Conservation (phyloP, 116 monocot species). For the Iris pallida region DNA sequence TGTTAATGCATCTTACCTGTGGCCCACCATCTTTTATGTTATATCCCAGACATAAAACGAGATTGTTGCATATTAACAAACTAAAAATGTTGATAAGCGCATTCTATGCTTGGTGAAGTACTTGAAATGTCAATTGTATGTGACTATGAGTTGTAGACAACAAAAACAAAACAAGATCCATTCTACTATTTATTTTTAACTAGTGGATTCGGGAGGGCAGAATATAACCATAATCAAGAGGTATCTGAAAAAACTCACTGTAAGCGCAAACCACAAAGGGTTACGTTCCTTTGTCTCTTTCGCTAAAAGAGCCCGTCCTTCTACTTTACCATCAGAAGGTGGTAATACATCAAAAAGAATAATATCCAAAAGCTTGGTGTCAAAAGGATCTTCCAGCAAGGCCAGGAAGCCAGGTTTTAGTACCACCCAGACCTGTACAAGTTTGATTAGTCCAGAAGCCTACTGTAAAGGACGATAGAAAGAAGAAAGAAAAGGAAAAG, state of each 20-base stretch:
- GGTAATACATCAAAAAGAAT: conserved; percentile 93
- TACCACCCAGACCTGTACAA: conserved; percentile 90
- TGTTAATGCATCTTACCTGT: too few relatives aligned
- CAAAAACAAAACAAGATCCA: neutral
- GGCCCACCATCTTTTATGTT: too few relatives aligned
- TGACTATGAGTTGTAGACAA: neutral
- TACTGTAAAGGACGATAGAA: neutral
- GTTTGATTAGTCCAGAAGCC: neutral
- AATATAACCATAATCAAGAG: neutral
- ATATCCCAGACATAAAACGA: too few relatives aligned
- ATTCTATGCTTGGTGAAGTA: too few relatives aligned
- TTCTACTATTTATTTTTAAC: too few relatives aligned
- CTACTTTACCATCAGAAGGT: conserved; percentile 67
- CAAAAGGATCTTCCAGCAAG: conserved; percentile 89
- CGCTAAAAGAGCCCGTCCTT: conserved; percentile 58
- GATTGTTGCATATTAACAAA: too few relatives aligned
- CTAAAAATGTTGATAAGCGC: too few relatives aligned
- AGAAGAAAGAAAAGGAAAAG: conserved; percentile 2
- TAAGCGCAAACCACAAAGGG: conserved; percentile 78
- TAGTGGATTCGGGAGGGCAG: too few relatives aligned
- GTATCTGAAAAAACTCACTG: conserved; percentile 39
- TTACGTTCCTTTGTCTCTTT: conserved; percentile 84
- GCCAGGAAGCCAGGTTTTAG: conserved; percentile 97
- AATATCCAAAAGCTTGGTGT: conserved; percentile 81
- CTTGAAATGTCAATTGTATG: too few relatives aligned